Conservation (phyloP, 225 moss, liverwort and hornwort species). For the Antitrichia curtipendula region DNA sequence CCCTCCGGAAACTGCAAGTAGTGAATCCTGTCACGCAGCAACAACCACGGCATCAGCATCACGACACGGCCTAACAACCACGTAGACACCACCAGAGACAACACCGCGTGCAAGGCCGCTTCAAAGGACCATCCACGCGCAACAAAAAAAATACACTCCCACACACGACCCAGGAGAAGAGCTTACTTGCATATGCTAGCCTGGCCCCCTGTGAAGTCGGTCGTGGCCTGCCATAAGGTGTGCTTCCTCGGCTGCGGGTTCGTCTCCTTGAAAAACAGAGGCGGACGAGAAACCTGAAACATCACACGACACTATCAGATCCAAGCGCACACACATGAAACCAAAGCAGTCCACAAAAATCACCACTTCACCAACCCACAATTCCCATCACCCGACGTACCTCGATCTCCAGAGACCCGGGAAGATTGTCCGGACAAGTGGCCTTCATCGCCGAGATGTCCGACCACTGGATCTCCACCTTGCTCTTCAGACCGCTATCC, state of each 20-base stretch:
- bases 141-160: background rate
- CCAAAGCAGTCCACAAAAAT: background rate
- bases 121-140: background rate
- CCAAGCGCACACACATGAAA: background rate
- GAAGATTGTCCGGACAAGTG: slow-evolving; percentile 77
- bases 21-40: slow-evolving; percentile 44
- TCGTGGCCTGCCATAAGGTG: slow-evolving; percentile 91
- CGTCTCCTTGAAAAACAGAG: slow-evolving; percentile 86
- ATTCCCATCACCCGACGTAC: background rate
- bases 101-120: no score
- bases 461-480: slow-evolving; percentile 98
- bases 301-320: background rate
- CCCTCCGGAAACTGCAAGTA: slow-evolving; percentile 87
- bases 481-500: slow-evolving; percentile 90
- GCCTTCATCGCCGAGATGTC: slow-evolving; percentile 97
- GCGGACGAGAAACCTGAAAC: slow-evolving; percentile 75
- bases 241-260: slow-evolving; percentile 99
- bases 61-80: background rate
- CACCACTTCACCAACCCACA: background rate
- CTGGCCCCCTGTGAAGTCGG: slow-evolving; percentile 85
- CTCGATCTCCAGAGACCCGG: slow-evolving; percentile 91
- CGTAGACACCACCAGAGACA: background rate
- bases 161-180: background rate
- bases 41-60: background rate
- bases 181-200: slow-evolving; percentile 83